Base-by-base conservation (phyloP, 2,329 filamentous ascomycete species). In the Pseudofabraea citricarpa region DNA sequence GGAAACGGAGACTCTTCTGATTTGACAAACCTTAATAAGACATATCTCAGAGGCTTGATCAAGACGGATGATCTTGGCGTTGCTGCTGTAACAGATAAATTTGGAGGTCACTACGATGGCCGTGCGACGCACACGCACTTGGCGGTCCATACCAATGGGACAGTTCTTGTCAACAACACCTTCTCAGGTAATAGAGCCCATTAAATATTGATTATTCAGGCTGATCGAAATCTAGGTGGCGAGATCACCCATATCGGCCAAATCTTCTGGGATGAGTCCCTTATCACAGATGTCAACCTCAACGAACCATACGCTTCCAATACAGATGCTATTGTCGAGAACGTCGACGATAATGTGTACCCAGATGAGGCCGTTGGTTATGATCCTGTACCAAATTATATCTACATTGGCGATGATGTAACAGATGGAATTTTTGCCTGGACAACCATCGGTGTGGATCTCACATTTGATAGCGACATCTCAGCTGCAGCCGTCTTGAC, bases 181-280 rank as follows among this genome's bases (percentile, higher is more conserved):
- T 74, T 77, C 50, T 62, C 64, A 32, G 73, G 68, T 49, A n/a
- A n/a, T n/a, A n/a, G n/a, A n/a, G n/a, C n/a, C n/a, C n/a, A n/a
- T n/a, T n/a, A n/a, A n/a, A n/a, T n/a, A n/a, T n/a, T n/a, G n/a
- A n/a, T n/a, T n/a, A n/a, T n/a, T n/a, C n/a, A n/a, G n/a, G n/a
- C n/a, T n/a, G n/a, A n/a, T n/a, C n/a, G n/a, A n/a, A n/a, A n/a
- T n/a, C n/a, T n/a, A n/a, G n/a, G n/a, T n/a, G n/a, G n/a, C n/a
- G n/a, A n/a, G n/a, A n/a, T n/a, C n/a, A n/a, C n/a, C 9, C 78
- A 84, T 63, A 70, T 83, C 29, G 79, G 80, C 20, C 80, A 85
- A 59, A 58, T 80, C 43, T 84, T 79, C 69, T 79, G 80, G 56
- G 77, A 83, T 58, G 73, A 83, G 58, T 66, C 69, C 49, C 70